Evolutionary conservation across 1,139 yeast species (phyloP).

Genomic region (Tardiomyces depauwii): DNA sequence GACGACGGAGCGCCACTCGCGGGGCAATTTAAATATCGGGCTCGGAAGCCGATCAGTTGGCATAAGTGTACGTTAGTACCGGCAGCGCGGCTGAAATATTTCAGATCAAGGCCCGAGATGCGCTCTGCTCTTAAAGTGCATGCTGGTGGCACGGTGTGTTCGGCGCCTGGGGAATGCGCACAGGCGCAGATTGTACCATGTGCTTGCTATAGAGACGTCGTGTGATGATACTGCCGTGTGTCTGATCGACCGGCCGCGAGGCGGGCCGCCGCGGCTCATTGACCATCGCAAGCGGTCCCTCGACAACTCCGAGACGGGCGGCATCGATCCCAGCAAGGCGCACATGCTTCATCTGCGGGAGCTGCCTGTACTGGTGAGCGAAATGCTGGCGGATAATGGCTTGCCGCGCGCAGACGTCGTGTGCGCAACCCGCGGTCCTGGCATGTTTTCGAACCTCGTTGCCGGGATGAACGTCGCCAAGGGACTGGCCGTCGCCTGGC

Average conservation of each 20-base stretch:
- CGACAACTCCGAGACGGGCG: constrained; percentile 59
- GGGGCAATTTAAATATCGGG: too few relatives aligned
- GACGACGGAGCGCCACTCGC: too few relatives aligned
- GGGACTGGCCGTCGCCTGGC: constrained; percentile 73
- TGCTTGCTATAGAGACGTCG: constrained; percentile 81
- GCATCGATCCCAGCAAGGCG: constrained; percentile 83
- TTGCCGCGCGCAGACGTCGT: constrained; percentile 53
- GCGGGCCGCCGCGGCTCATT: constrained; percentile 38
- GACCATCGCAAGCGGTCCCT: constrained; percentile 58
- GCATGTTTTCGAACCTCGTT: constrained; percentile 83
- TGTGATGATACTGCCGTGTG: constrained; percentile 95
- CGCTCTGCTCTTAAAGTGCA: too few relatives aligned
- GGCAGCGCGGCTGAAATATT: too few relatives aligned
- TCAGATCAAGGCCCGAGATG: too few relatives aligned
- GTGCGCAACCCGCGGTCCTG: constrained; percentile 94
- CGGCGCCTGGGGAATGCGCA: too few relatives aligned
- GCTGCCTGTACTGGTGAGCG: constrained; percentile 37
- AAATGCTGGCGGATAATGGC: constrained; percentile 25
- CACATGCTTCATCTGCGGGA: constrained; percentile 61
- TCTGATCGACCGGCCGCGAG: constrained; percentile 40
- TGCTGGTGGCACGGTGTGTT: too few relatives aligned
- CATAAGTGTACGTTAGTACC: too few relatives aligned
- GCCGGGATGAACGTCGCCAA: constrained; percentile 79
- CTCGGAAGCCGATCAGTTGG: too few relatives aligned
- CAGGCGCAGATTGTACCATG: constrained; percentile 35